These are phyloP conservation scores for Infundibulicybe gibba DNA, from an alignment of 768 basidiomycete species.

Conservation along the genomic window DNA sequence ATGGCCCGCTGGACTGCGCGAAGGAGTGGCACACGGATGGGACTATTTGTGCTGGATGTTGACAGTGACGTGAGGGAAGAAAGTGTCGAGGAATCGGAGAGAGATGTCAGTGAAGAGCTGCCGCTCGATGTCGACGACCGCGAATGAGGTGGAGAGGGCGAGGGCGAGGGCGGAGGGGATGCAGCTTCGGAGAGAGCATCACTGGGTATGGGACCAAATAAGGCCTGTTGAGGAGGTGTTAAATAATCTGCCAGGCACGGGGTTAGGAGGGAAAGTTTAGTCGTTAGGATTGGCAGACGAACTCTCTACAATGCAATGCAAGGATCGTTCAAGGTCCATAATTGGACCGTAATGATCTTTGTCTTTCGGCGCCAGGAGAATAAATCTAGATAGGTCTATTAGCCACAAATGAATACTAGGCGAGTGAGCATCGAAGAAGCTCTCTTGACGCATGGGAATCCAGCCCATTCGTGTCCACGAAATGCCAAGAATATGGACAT, in stretches of 20 bases:
- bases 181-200: slow-evolving; percentile 38
- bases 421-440: background rate
- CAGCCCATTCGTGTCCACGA: background rate
- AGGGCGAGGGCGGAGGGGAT: slow-evolving; percentile 30
- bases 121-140: slow-evolving; percentile 24
- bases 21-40: slow-evolving; percentile 32
- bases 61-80: slow-evolving; percentile 27
- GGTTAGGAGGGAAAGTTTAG: slow-evolving; percentile 7
- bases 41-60: slow-evolving; percentile 11
- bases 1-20: slow-evolving; percentile 69
- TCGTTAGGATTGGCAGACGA: slow-evolving; percentile 13
- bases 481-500: slow-evolving; percentile 8
- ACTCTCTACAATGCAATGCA: slow-evolving; percentile 76
- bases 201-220: slow-evolving; percentile 66
- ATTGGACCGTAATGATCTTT: slow-evolving; percentile 87
- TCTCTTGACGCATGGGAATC: background rate
- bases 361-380: slow-evolving; percentile 78
- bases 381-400: slow-evolving; percentile 37
- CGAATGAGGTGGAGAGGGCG: slow-evolving; percentile 35
- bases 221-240: slow-evolving; percentile 56
- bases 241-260: slow-evolving; percentile 49
- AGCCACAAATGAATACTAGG: background rate
- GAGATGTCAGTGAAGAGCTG: slow-evolving; percentile 21
- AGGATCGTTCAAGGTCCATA: slow-evolving; percentile 67
- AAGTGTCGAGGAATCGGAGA: slow-evolving; percentile 22